Conservation (phyloP, 73 alveolate species). For the Blepharisma japonicum region DNA sequence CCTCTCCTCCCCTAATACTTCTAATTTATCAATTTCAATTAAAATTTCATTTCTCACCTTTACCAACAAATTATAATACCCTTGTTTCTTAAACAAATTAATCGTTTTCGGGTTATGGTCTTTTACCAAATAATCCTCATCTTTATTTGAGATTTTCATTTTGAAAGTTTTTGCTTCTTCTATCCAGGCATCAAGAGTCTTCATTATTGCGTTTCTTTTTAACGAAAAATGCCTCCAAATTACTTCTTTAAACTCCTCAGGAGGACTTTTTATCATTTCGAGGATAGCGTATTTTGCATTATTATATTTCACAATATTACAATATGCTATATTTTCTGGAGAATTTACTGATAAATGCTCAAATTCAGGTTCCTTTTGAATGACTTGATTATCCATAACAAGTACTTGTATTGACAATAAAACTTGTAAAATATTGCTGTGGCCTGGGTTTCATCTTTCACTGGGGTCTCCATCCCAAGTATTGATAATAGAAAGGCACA, state of each 20-base stretch:
- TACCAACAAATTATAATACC: slow-evolving; percentile 51
- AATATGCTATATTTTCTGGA: slow-evolving; percentile 92
- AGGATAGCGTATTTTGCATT: slow-evolving; percentile 95
- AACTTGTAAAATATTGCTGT: slow-evolving; percentile 93
- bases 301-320: slow-evolving; percentile 91
- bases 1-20: background rate
- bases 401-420: slow-evolving; percentile 88
- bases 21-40: slow-evolving; percentile 57
- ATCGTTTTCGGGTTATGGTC: slow-evolving; percentile 93
- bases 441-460: slow-evolving; percentile 97
- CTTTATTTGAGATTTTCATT: slow-evolving; percentile 41
- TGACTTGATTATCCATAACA: slow-evolving; percentile 95
- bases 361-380: slow-evolving; percentile 97
- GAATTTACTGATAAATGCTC: slow-evolving; percentile 90
- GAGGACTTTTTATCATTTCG: slow-evolving; percentile 86
- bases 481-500: slow-evolving; percentile 88
- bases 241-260: slow-evolving; percentile 90
- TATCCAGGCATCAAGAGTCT: slow-evolving; percentile 87
- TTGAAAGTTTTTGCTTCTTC: slow-evolving; percentile 58
- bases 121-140: slow-evolving; percentile 81
- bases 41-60: slow-evolving; percentile 63
- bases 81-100: slow-evolving; percentile 62
- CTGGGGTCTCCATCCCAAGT: slow-evolving; percentile 98
- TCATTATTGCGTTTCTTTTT: slow-evolving; percentile 83
- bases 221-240: slow-evolving; percentile 88